These are phyloP conservation scores for Macrophomina tecta DNA, from an alignment of 2,329 filamentous ascomycete species.

Conservation along the genomic window DNA sequence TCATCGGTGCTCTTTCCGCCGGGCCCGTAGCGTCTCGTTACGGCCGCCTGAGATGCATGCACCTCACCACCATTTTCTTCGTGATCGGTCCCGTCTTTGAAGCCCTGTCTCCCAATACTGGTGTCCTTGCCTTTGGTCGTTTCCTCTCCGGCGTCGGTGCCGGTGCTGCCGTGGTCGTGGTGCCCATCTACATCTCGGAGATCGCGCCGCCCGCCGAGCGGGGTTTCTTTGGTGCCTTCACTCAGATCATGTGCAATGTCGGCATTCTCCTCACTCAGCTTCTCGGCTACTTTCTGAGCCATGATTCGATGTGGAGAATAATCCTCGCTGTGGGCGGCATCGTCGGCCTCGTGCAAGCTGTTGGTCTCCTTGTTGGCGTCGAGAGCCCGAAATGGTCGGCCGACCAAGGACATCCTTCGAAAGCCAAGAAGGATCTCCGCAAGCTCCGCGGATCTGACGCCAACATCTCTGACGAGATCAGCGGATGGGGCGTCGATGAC, in stretches of 20 bases:
- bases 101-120: constrained; percentile 71
- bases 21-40: constrained; percentile 79
- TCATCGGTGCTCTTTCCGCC: constrained; percentile 79
- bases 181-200: constrained; percentile 93
- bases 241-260: constrained; percentile 91
- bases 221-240: constrained; percentile 82
- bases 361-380: constrained; percentile 72
- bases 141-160: constrained; percentile 83
- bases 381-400: constrained; percentile 91
- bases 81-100: constrained; percentile 77
- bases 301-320: constrained; percentile 79
- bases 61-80: constrained; percentile 77
- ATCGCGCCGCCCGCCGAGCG: constrained; percentile 73
- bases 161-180: constrained; percentile 88
- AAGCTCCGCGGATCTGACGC: constrained; percentile 73
- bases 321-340: constrained; percentile 77
- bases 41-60: constrained; percentile 79
- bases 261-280: constrained; percentile 86
- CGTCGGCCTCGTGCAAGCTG: constrained; percentile 69
- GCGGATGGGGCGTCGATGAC: constrained; percentile 50
- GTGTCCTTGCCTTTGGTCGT: constrained; percentile 73
- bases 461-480: constrained; percentile 76
- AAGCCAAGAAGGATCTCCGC: constrained; percentile 72
- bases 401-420: constrained; percentile 63
- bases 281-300: constrained; percentile 85